phyloP scores from a whole-genome alignment of 192 early-diverging fungal species.

The Obelidium mucronatum region DNA sequence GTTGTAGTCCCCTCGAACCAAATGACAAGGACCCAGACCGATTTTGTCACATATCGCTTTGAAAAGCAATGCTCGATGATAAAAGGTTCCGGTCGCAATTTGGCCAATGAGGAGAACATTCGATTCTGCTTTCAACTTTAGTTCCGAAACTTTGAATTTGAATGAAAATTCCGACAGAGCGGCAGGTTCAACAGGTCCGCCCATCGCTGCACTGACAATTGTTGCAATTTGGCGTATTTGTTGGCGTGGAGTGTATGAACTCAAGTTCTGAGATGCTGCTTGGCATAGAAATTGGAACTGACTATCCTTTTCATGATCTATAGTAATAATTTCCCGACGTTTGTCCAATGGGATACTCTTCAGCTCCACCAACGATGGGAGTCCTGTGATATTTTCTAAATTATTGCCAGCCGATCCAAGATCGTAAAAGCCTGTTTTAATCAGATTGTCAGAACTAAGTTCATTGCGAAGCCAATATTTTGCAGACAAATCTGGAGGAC shows the following conservation, averaged over 20 bases:
- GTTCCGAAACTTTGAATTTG: constrained; percentile 64
- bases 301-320: constrained; percentile 50
- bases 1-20: constrained; percentile 60
- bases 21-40: constrained; percentile 47
- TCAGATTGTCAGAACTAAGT: constrained; percentile 49
- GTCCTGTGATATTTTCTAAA: constrained; percentile 34
- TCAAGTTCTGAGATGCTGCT: not conserved
- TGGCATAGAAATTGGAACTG: constrained; percentile 36
- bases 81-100: constrained; percentile 58
- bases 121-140: constrained; percentile 48
- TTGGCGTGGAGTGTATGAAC: constrained; percentile 27
- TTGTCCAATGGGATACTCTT: constrained; percentile 49
- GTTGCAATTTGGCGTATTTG: constrained; percentile 53
- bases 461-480: constrained; percentile 65
- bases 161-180: constrained; percentile 40
- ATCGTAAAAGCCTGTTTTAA: constrained; percentile 63
- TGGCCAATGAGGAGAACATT: constrained; percentile 60
- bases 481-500: constrained; percentile 56
- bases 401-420: constrained; percentile 56
- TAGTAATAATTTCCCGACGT: constrained; percentile 54
- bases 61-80: constrained; percentile 65
- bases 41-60: constrained; percentile 59
- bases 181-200: constrained; percentile 49
- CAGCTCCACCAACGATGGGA: constrained; percentile 54
- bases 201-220: constrained; percentile 54